A percentile compares a stretch with the other conserved stretches of the same genome.
phyloP scores from a whole-genome alignment of 805 yeast species.

The Isabelozyma heimii region DNA sequence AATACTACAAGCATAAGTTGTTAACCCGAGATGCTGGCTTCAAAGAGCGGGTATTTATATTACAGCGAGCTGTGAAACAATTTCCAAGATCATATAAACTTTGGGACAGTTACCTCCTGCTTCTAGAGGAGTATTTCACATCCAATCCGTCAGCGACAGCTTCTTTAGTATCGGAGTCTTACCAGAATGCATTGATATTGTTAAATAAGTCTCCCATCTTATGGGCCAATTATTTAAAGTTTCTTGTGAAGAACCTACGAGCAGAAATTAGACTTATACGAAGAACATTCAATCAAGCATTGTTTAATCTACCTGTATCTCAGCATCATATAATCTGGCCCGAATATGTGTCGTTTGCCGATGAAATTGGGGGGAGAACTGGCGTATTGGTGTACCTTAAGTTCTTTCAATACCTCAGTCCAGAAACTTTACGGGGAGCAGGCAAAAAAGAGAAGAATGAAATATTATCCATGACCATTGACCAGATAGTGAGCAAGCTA shows the following conservation, averaged over 20 bases:
- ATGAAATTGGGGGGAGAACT: slow-evolving; percentile 42
- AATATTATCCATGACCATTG: slow-evolving; percentile 12
- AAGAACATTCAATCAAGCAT: slow-evolving; percentile 46
- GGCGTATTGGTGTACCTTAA: slow-evolving; percentile 28
- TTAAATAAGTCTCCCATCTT: slow-evolving; percentile 45
- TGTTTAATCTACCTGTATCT: slow-evolving; percentile 46
- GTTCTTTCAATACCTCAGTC: slow-evolving; percentile 26
- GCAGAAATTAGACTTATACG: slow-evolving; percentile 37
- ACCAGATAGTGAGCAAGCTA: slow-evolving; percentile 27
- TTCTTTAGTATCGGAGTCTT: not conserved
- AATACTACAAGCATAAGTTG: slow-evolving; percentile 38
- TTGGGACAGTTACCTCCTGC: slow-evolving; percentile 51
- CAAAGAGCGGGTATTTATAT: slow-evolving; percentile 42
- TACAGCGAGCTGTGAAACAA: slow-evolving; percentile 48
- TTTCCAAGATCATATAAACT: slow-evolving; percentile 48
- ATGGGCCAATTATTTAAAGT: slow-evolving; percentile 52
- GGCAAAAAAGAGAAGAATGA: slow-evolving; percentile 1
- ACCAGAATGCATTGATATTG: slow-evolving; percentile 32
- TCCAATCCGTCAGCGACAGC: not conserved
- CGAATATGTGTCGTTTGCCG: slow-evolving; percentile 52
- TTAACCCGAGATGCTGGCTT: slow-evolving; percentile 12
- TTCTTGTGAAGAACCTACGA: slow-evolving; percentile 30
- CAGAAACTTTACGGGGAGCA: slow-evolving; percentile 6
- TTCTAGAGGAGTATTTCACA: slow-evolving; percentile 30
- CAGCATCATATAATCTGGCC: slow-evolving; percentile 48